A percentile compares a stretch with the other conserved stretches of the same genome.
Conservation (phyloP, 768 basidiomycete species). For the Cubamyces lactineus region DNA sequence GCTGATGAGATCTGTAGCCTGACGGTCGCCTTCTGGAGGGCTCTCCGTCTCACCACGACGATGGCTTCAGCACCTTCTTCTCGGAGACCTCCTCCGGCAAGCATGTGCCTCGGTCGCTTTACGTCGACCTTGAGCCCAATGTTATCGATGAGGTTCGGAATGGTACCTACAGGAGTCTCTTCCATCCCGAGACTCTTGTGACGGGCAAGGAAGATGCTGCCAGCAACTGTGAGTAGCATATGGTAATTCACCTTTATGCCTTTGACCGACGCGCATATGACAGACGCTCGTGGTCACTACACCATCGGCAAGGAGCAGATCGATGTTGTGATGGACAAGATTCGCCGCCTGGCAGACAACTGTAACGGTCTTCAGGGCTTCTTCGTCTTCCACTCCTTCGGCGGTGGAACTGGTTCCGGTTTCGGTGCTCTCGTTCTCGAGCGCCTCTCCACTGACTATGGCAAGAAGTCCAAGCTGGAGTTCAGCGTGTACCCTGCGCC, state of each 20-base stretch:
- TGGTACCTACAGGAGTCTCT: constrained; percentile 93
- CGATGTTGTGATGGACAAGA: constrained; percentile 95
- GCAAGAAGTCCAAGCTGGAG: constrained; percentile 99
- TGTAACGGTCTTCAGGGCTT: constrained; percentile 98
- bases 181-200: constrained; percentile 98
- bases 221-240: constrained; percentile 81
- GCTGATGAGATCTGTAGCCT: constrained; percentile 58
- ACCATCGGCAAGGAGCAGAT: constrained; percentile 99
- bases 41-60: constrained; percentile 74
- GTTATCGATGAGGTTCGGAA: constrained; percentile 97
- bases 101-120: constrained; percentile 96
- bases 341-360: constrained; percentile 96
- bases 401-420: constrained; percentile 99
- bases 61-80: constrained; percentile 99
- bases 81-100: constrained; percentile 96
- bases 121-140: constrained; percentile 96
- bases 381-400: constrained; percentile 99
- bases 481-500: constrained; percentile 98
- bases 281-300: constrained; percentile 98
- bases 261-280: constrained; percentile 14
- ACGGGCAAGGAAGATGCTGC: constrained; percentile 99
- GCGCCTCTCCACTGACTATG: constrained; percentile 96
- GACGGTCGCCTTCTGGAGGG: constrained; percentile 89
- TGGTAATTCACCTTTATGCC: not conserved
- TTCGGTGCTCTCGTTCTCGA: constrained; percentile 98